Conservation (phyloP, 768 basidiomycete genomes). For the Lanmaoa pseudosensibilis region DNA sequence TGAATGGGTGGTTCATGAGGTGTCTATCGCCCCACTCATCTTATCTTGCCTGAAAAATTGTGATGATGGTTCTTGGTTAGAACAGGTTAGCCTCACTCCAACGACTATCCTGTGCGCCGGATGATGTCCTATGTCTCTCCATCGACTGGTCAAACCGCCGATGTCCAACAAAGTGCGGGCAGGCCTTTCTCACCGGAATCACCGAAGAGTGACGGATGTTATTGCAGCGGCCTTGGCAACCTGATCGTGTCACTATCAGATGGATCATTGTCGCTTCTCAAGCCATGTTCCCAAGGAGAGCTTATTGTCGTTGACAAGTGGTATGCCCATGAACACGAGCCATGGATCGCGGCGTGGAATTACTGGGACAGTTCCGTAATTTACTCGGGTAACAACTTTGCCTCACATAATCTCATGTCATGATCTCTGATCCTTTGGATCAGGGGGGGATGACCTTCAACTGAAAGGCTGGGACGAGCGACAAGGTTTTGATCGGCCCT, state of each 20-base stretch:
- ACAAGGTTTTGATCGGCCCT: constrained; percentile 55
- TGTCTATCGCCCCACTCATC: constrained; percentile 19
- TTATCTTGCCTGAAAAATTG: neutral
- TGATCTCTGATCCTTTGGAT: neutral
- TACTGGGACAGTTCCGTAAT: constrained; percentile 78
- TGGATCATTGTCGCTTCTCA: constrained; percentile 67
- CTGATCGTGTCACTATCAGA: constrained; percentile 83
- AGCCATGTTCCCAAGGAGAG: constrained; percentile 43
- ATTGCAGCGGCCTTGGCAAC: constrained; percentile 48
- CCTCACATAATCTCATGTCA: neutral
- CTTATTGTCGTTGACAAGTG: constrained; percentile 57
- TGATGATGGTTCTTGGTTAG: constrained; percentile 31
- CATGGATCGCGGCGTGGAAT: constrained; percentile 93
- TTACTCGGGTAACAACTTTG: constrained; percentile 69
- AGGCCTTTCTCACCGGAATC: constrained; percentile 1
- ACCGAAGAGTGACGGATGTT: neutral
- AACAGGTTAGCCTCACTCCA: constrained; percentile 39
- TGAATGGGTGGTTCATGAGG: constrained; percentile 52
- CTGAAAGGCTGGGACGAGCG: constrained; percentile 92
- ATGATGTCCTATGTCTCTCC: constrained; percentile 78
- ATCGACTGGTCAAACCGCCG: constrained; percentile 89
- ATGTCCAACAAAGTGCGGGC: constrained; percentile 44
- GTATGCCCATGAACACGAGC: constrained; percentile 91
- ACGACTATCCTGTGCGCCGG: constrained; percentile 47
- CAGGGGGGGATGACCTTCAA: constrained; percentile 91